Evolutionary conservation across 2,329 filamentous ascomycete genomes (phyloP).

Genomic region (Colletotrichum theobromicola): DNA sequence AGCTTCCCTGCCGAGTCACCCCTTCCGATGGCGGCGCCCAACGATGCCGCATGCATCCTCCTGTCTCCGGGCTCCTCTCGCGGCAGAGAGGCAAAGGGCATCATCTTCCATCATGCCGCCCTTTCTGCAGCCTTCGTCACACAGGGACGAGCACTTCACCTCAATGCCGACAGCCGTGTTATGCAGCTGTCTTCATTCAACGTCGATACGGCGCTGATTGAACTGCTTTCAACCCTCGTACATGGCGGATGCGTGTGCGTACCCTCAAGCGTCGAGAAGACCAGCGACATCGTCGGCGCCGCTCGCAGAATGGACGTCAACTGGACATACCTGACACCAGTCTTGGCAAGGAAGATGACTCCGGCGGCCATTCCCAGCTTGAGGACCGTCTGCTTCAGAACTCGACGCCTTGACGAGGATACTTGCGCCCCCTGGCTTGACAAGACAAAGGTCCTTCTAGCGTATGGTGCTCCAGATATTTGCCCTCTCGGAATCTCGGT

Average conservation of each 20-base stretch:
- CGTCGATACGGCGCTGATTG: conserved; percentile 57
- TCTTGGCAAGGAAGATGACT: conserved; percentile 55
- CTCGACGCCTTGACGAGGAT: conserved; percentile 54
- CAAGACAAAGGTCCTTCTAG: conserved; percentile 51
- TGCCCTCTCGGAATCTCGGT: conserved; percentile 58
- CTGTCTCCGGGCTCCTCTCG: conserved; percentile 58
- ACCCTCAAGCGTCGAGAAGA: conserved; percentile 53
- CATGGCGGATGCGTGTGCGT: conserved; percentile 66
- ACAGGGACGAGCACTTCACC: conserved; percentile 55
- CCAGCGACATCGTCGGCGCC: conserved; percentile 53
- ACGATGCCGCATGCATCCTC: conserved; percentile 64
- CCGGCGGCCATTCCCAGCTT: conserved; percentile 41
- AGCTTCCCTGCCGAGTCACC: conserved; percentile 28
- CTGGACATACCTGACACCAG: conserved; percentile 62
- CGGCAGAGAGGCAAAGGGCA: conserved; percentile 62
- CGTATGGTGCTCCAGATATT: conserved; percentile 56
- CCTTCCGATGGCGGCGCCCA: conserved; percentile 37
- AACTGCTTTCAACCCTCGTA: conserved; percentile 57
- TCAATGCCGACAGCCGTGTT: conserved; percentile 57
- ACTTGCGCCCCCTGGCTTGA: conserved; percentile 52
- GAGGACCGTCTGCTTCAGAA: conserved; percentile 50
- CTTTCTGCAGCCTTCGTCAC: conserved; percentile 59
- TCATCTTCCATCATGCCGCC: conserved; percentile 66
- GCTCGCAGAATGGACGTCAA: conserved; percentile 57
- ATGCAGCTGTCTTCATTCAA: conserved; percentile 60